Evolutionary conservation across 805 yeast genomes (phyloP), one percentile per base, ranked within the genome.

Genomic region (Barnettozyma populi): DNA sequence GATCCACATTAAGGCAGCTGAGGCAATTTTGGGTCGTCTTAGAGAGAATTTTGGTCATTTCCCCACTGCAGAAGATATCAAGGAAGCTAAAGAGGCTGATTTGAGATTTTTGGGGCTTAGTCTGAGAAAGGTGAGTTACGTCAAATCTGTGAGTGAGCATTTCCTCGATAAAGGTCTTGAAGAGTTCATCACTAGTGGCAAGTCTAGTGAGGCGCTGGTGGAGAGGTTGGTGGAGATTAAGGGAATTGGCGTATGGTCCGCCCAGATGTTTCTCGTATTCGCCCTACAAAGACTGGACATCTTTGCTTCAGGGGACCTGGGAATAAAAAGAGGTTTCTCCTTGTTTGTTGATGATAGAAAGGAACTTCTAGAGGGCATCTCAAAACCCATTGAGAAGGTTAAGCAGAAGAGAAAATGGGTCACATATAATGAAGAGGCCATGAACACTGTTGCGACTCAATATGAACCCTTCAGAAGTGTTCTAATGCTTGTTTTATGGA

Each of bases 221-320:
- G 71, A 71, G 18, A 75, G 74, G 48, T 63, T 84, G 45, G 74
- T 76, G 0, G 61, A 62, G 23, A 68, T 85, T 52, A 84, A 85
- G 57, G 95, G 95, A 0, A 75, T 86, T 16, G 95, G 94, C 0
- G 74, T 74, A 2, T 90, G 98, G 98, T 79, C 90, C 5, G 90
- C 94, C 0, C 85, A 84, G 46, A 90, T 90, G 96, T 90, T 89
- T 64, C 65, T 86, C 16, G 59, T 84, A 20, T 88, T 88, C 60
- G 84, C 86, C 1, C 66, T 90, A 40, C 74, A 74, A 23, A 73
- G 86, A 48, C 60, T 78, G 60, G 82, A 90, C 61, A 78, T 87
- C 0, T 88, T 88, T 62, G 84, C 94, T 5, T 68, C 77, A 5
- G 87, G 82, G 18, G 97, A 90, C 65, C 66, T 90, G 41, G 97